Percentiles rank a stretch among this genome's conserved stretches.
phyloP scores from a whole-genome alignment of 2,329 filamentous ascomycete species.

The Aspergillus viridinutans region DNA sequence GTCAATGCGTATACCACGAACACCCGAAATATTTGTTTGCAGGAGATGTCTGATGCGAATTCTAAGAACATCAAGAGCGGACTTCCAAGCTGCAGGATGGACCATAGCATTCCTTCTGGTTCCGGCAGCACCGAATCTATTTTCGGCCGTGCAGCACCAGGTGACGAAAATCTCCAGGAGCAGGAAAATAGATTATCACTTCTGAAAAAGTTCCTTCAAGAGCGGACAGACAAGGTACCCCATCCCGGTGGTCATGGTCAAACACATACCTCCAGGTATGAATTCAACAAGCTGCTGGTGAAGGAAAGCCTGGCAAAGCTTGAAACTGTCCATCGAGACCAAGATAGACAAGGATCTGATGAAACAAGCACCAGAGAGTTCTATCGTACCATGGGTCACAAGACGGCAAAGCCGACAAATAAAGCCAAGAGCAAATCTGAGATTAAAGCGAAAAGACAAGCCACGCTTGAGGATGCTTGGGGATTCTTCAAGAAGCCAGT shows the following conservation, averaged over 20 bases:
- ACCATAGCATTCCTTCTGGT: neutral
- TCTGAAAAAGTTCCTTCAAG: constrained; percentile 2
- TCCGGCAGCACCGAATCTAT: neutral
- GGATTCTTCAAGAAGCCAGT: constrained; percentile 11
- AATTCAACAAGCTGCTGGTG: constrained; percentile 1
- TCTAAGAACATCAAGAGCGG: neutral
- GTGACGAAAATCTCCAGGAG: neutral
- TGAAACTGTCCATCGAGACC: constrained; percentile 8
- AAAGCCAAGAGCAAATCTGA: constrained; percentile 15
- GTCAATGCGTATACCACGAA: neutral
- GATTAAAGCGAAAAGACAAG: constrained; percentile 20
- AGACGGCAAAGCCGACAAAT: constrained; percentile 12
- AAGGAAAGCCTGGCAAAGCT: constrained; percentile 11
- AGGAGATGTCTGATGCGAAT: neutral
- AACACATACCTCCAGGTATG: neutral
- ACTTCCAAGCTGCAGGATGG: neutral
- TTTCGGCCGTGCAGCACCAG: neutral
- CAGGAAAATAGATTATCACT: constrained; percentile 2
- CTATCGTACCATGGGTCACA: constrained; percentile 30
- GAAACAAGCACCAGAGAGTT: constrained; percentile 23
- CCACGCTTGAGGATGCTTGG: constrained; percentile 29
- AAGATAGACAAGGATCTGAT: constrained; percentile 6
- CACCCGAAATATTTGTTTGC: neutral
- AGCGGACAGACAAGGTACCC: neutral
- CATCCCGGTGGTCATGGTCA: neutral